Base-by-base conservation (phyloP, 345 rosid species). In the Barbarea vulgaris region DNA sequence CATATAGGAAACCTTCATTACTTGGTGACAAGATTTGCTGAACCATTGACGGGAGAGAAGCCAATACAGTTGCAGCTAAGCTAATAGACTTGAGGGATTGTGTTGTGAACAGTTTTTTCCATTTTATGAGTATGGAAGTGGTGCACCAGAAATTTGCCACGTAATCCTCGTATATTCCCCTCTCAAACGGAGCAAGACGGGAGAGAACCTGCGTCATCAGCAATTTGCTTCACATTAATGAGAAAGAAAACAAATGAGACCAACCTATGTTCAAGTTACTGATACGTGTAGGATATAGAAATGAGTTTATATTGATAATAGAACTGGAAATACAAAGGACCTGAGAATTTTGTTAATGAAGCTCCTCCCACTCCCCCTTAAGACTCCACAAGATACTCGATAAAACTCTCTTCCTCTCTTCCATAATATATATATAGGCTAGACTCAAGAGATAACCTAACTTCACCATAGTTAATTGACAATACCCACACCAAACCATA, bases 121-220 rank as follows among this genome's bases (percentile, higher is more conserved):
- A 92, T 83, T 95, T 95, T 31, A 92, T 80, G 61, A 95, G 70
- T 68, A 89, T 62, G 21, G 96, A 92, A 24, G 91, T 77, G 36
- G 94, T 77, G 78, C 99, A 95, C 99, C 98, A 95, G 81, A 95
- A 90, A 81, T 92, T 92, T 36, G 98, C 98, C 34, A 95, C 98
- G 74, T 92, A 90, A 76, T 95, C 98, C 85, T 95, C 98, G 7
- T 95, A 95, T 86, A 95, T 83, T 53, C 99, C 98, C 75, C 99
- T 90, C 80, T 92, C 96, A 42, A 95, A 95, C 51, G 99, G 99
- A 81, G 96, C 97, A 75, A 92, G 93, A 67, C 94, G 96, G 46
- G 86, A 86, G 39, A 92, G 83, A 82, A 92, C 97, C 97, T 95
- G 84, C 31, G 37, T 9, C 52, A 69, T 74, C 73, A 69, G 21